phyloP scores from a whole-genome alignment of 352 stramenopile genomes.

The Globisporangium canariense region DNA sequence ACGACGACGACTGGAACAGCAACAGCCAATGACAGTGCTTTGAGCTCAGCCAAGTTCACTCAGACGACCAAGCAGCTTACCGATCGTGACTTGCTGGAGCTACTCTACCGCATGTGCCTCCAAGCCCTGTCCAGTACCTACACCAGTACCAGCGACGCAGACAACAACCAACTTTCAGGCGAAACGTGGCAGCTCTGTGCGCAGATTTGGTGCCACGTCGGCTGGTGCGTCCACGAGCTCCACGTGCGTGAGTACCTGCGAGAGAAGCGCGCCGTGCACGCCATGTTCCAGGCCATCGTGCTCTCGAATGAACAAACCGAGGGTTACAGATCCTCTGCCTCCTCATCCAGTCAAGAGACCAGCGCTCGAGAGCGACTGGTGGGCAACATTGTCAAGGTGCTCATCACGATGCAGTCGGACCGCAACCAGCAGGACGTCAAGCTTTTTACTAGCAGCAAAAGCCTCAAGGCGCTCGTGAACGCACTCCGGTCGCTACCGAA shows the following conservation, averaged over 20 bases:
- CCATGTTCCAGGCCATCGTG: constrained; percentile 40
- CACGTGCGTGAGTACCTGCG: constrained; percentile 36
- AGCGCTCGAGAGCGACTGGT: constrained; percentile 46
- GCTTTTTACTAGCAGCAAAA: constrained; percentile 27
- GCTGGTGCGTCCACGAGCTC: constrained; percentile 40
- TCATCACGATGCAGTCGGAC: constrained; percentile 47
- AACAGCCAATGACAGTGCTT: background rate
- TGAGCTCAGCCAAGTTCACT: background rate
- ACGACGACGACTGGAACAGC: background rate
- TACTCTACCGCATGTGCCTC: constrained; percentile 33
- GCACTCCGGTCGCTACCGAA: constrained; percentile 42
- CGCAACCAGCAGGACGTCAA: constrained; percentile 10
- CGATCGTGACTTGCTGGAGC: constrained; percentile 18
- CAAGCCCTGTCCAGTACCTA: constrained; percentile 14
- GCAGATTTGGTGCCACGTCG: constrained; percentile 73
- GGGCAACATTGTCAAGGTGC: constrained; percentile 65
- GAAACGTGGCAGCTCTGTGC: constrained; percentile 57
- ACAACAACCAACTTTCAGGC: background rate
- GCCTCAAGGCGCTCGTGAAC: constrained; percentile 36
- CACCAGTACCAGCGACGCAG: background rate
- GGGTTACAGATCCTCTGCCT: background rate
- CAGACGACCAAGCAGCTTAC: constrained; percentile 16
- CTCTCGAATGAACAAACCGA: constrained; percentile 29
- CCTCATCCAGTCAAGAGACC: constrained; percentile 5
- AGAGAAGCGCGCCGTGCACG: constrained; percentile 25